Conservation (phyloP, 352 stramenopile species). For the Pythium guiyangense region DNA sequence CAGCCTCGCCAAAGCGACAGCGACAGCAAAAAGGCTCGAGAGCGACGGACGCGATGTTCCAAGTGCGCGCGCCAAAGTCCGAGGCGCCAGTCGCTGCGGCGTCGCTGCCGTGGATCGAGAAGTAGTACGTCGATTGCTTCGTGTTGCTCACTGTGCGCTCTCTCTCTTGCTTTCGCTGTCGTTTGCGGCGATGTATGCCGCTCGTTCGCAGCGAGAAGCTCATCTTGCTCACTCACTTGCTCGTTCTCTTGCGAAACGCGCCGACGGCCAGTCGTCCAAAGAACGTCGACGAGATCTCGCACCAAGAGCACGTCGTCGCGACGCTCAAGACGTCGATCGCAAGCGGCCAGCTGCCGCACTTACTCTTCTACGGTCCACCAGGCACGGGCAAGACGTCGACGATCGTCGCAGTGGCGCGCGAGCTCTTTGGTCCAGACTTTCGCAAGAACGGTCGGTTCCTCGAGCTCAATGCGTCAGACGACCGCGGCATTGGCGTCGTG, state of each 20-base stretch:
- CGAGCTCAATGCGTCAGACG: slow-evolving; percentile 98
- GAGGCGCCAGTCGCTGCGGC: slow-evolving; percentile 26
- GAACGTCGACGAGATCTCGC: slow-evolving; percentile 93
- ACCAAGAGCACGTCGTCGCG: slow-evolving; percentile 94
- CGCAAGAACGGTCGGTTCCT: slow-evolving; percentile 92
- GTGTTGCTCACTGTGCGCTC: neutral
- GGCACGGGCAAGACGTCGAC: slow-evolving; percentile 96
- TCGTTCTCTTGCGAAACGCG: neutral
- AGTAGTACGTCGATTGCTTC: slow-evolving; percentile 89
- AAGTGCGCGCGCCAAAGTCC: slow-evolving; percentile 24
- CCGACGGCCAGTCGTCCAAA: slow-evolving; percentile 84
- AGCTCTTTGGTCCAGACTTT: slow-evolving; percentile 89
- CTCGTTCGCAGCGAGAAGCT: too few relatives aligned
- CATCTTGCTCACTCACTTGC: neutral
- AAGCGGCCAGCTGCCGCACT: slow-evolving; percentile 94
- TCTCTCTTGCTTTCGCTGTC: neutral
- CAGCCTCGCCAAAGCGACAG: too few relatives aligned
- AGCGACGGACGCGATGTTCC: slow-evolving; percentile 49
- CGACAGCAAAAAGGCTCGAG: too few relatives aligned
- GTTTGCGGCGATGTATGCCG: neutral
- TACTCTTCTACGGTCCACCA: slow-evolving; percentile 97
- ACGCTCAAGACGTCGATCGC: slow-evolving; percentile 95
- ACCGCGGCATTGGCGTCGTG: slow-evolving; percentile 96
- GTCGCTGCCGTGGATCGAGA: slow-evolving; percentile 95
- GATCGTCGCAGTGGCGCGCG: slow-evolving; percentile 83